These are phyloP conservation scores for Fusarium bactridioides DNA, from an alignment of 2,329 filamentous ascomycete species.

Conservation along the genomic window DNA sequence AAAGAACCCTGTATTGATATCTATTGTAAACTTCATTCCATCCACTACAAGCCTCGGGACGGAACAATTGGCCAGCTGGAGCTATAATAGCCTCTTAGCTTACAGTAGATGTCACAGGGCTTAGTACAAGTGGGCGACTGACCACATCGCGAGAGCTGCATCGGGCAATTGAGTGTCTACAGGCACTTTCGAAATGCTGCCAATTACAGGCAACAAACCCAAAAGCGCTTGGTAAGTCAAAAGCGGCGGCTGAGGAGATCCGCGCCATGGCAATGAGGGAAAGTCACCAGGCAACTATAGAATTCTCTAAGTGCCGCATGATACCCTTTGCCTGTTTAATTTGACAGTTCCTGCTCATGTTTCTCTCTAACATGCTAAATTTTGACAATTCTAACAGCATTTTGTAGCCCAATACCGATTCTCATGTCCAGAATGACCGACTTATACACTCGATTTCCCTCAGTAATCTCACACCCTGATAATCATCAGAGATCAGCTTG, in stretches of 20 bases:
- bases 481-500: fast-evolving
- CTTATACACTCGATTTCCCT: background rate
- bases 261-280: fast-evolving
- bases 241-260: too few species aligned
- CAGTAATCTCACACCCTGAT: fast-evolving
- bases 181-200: fast-evolving
- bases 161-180: fast-evolving
- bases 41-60: fast-evolving
- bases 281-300: fast-evolving
- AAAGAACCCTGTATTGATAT: background rate
- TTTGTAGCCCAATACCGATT: background rate
- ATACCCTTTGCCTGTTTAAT: fast-evolving
- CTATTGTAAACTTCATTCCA: fast-evolving
- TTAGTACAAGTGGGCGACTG: background rate
- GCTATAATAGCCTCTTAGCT: background rate
- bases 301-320: fast-evolving
- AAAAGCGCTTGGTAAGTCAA: background rate
- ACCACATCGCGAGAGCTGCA: background rate
- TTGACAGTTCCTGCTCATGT: background rate
- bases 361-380: too few species aligned
- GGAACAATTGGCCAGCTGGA: background rate
- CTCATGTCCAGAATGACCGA: fast-evolving
- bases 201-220: fast-evolving
- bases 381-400: background rate
- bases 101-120: fast-evolving